A percentile compares a stretch with the other conserved stretches of the same genome.
These are phyloP conservation scores for Diutina sp. DNA, from an alignment of 1,139 yeast species.

Conservation along the genomic window DNA sequence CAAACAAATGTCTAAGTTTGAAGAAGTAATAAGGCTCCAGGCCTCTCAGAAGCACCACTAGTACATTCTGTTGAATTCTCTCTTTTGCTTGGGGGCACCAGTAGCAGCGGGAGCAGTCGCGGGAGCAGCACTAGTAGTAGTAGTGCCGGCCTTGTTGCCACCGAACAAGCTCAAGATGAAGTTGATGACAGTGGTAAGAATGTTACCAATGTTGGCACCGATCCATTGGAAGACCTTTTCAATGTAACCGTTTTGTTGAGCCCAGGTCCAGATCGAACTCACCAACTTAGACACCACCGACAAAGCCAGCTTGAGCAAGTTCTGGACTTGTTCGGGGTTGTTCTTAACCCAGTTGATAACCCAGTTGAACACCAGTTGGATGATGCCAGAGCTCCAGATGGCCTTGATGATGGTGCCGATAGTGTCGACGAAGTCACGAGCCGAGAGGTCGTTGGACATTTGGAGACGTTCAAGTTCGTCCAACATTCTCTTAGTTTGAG, in stretches of 20 bases:
- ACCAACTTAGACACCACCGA: not conserved
- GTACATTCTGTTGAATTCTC: not conserved
- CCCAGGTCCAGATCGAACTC: not conserved
- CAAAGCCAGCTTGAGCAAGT: not conserved
- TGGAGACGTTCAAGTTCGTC: not conserved
- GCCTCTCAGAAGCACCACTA: not conserved
- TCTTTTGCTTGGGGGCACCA: not conserved
- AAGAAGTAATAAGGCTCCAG: not conserved
- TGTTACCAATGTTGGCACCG: not conserved
- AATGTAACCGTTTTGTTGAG: not conserved
- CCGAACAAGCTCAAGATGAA: not conserved
- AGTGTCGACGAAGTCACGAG: not conserved
- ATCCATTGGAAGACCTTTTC: not conserved
- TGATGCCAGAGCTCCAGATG: not conserved
- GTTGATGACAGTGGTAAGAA: not conserved
- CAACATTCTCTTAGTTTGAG: not conserved
- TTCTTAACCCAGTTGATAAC: not conserved
- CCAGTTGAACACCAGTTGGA: not conserved
- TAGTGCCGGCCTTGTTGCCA: not conserved
- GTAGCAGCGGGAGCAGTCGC: not conserved
- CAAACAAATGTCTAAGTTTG: not conserved
- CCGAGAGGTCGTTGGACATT: not conserved
- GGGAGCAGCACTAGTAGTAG: not conserved
- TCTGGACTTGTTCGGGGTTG: not conserved
- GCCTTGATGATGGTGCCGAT: not conserved